Evolutionary conservation across 2,329 filamentous ascomycete species (phyloP), one percentile per base, ranked within the genome.

Genomic region (Trichoderma gracile): DNA sequence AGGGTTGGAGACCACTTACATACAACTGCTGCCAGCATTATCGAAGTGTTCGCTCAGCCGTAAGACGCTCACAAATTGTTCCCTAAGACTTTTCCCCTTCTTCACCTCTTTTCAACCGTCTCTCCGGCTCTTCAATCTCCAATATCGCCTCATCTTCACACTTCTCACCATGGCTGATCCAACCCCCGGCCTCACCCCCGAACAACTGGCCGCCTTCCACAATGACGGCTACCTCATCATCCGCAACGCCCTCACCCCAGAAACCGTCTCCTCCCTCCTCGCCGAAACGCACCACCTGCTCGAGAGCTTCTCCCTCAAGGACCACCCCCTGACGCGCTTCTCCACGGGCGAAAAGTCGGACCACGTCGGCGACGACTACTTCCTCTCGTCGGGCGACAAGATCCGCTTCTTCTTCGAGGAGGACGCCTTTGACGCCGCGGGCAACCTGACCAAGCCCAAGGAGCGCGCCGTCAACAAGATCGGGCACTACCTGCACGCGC

Each of bases 321-420:
- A 90, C 65, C 95, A 98, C 77, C 94, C 95, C 1, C 89, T 98
- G 83, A 98, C 95, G 9, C 89, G 89, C 74, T 99, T 99, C 84
- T 91, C 90, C 33, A 97, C 94, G 0, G 93, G 93, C 69, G 88
- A 78, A 82, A 87, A 71, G 79, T 83, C 73, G 52, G 84, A 88
- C 66, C 94, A 98, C 78, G 91, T 97, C 12, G 93, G 94, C 67
- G 95, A 98, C 79, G 87, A 90, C 74, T 99, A 99, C 83, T 98
- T 99, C 79, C 86, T 98, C 3, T 84, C 82, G 1, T 95, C 90
- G 3, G 93, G 92, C 67, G 91, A 98, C 81, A 94, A 97, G 79
- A 82, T 98, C 67, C 90, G 93, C 66, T 98, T 96, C 84, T 98
- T 98, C 84, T 96, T 98, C 77, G 94, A 98, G 78, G 92, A 96